Percentiles rank a stretch among this genome's conserved stretches.
Conservation (phyloP, 148 eudicot genomes). For the Gaultheria prostrata region DNA sequence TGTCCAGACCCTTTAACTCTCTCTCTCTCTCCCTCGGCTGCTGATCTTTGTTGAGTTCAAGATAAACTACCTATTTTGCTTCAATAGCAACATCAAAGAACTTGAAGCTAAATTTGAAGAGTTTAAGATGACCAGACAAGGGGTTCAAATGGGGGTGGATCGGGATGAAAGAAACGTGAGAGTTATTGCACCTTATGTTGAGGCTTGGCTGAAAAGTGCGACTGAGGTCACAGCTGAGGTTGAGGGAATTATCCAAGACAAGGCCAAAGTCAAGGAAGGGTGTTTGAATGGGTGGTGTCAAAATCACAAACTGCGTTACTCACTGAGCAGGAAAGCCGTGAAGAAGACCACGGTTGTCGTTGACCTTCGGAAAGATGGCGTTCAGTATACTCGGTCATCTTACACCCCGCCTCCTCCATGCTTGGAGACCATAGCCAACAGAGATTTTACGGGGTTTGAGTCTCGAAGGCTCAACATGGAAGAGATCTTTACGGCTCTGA, state of each 20-base stretch:
- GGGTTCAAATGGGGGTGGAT: no score
- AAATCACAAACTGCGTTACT: not conserved
- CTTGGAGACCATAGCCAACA: not conserved
- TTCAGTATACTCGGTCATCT: rapidly evolving
- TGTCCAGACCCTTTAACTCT: no score
- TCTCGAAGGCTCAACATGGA: not conserved
- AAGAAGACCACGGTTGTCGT: not conserved
- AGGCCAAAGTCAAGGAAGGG: not conserved
- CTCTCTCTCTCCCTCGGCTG: no score
- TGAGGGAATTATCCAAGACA: not conserved
- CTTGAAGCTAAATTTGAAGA: no score
- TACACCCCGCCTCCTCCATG: not conserved
- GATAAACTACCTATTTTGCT: no score
- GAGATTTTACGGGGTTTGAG: not conserved
- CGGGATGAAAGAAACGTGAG: no score
- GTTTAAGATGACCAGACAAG: no score
- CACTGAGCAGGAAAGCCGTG: not conserved
- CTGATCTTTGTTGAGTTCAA: no score
- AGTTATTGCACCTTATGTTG: no score
- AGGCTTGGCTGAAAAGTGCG: not conserved
- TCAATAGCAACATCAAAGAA: no score
- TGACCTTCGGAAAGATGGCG: not conserved
- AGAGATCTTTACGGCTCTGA: not conserved
- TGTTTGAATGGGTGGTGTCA: conserved; percentile 7
- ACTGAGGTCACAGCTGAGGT: conserved; percentile 7